phyloP scores from a whole-genome alignment of 768 basidiomycete genomes.

The Imleria badia region DNA sequence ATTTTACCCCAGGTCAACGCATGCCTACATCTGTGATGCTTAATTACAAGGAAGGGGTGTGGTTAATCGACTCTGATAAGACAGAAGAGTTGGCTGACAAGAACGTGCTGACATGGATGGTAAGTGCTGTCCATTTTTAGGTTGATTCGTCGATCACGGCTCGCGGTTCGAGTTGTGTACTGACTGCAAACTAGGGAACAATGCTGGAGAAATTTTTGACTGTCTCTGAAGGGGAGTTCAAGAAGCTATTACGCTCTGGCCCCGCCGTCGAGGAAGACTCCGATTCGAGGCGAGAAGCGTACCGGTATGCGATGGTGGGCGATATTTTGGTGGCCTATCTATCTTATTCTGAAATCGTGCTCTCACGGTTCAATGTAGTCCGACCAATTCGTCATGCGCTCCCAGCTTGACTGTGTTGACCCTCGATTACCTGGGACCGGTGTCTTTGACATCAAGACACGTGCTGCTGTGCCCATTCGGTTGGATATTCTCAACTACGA shows the following conservation, averaged over 20 bases:
- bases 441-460: slow-evolving; percentile 95
- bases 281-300: slow-evolving; percentile 62
- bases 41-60: slow-evolving; percentile 62
- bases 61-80: slow-evolving; percentile 61
- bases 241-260: slow-evolving; percentile 45
- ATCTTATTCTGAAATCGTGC: not conserved
- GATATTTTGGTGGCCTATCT: not conserved
- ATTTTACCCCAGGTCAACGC: slow-evolving; percentile 76
- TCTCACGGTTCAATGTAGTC: slow-evolving; percentile 27
- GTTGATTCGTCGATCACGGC: not conserved
- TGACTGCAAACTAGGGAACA: slow-evolving; percentile 58
- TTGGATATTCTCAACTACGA: slow-evolving; percentile 82
- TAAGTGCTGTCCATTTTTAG: slow-evolving; percentile 31
- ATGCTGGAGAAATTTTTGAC: slow-evolving; percentile 90
- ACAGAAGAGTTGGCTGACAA: slow-evolving; percentile 46
- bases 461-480: slow-evolving; percentile 81
- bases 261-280: slow-evolving; percentile 26
- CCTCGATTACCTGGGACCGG: slow-evolving; percentile 81
- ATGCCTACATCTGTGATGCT: slow-evolving; percentile 73
- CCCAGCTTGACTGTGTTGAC: slow-evolving; percentile 90
- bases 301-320: slow-evolving; percentile 79
- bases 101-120: slow-evolving; percentile 78
- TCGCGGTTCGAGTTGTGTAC: not conserved
- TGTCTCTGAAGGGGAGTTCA: slow-evolving; percentile 60
- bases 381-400: slow-evolving; percentile 78